Conservation (phyloP, 1,284 basidiomycete species). For the Singerocomus rubriflavus region DNA sequence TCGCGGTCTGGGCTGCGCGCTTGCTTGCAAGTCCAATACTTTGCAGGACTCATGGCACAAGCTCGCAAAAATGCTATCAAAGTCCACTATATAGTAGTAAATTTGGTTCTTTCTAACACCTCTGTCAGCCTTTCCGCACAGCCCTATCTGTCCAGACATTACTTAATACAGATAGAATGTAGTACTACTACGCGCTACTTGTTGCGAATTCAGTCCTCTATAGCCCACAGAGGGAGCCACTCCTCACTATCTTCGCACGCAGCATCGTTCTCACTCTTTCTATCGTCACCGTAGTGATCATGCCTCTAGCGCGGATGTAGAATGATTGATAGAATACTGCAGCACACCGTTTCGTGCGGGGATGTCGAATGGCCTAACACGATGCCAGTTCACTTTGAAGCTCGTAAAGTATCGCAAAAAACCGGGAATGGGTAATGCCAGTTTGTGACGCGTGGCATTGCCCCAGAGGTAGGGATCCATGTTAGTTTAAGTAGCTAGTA, state of each 20-base stretch:
- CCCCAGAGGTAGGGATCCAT: conserved; percentile 50
- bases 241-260: conserved; percentile 65
- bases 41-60: neutral
- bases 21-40: no score
- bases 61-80: neutral
- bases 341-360: conserved; percentile 61
- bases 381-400: conserved; percentile 52
- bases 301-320: conserved; percentile 44
- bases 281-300: conserved; percentile 21
- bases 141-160: neutral
- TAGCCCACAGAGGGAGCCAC: conserved; percentile 43
- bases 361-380: conserved; percentile 49
- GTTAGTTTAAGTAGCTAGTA: no score
- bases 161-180: no score
- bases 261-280: conserved; percentile 27
- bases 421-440: conserved; percentile 39
- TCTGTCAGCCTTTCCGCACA: neutral
- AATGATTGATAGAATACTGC: conserved; percentile 50
- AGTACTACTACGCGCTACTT: neutral
- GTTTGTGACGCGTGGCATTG: conserved; percentile 45
- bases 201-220: conserved; percentile 23
- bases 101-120: neutral
- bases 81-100: neutral
- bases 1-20: no score
- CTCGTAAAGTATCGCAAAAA: conserved; percentile 39